A percentile compares a stretch with the other conserved stretches of the same genome.
Evolutionary conservation across 257 asterid species (phyloP).

Genomic region (Rhazya stricta): DNA sequence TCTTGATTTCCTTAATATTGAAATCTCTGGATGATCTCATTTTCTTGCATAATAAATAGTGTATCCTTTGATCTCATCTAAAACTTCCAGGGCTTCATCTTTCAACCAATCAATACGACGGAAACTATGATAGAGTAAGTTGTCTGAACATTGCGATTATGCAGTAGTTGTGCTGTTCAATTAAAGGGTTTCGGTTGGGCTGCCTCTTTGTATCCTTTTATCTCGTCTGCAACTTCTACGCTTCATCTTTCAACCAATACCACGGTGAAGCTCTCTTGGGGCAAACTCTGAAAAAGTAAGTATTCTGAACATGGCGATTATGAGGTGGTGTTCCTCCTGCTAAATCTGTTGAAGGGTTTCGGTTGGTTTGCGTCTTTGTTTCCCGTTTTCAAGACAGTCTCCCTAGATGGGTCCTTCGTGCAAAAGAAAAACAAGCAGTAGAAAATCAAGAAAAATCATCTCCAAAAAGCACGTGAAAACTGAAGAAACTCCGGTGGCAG

Average conservation of each 20-base stretch:
- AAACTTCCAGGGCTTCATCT: too few species aligned
- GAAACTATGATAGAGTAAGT: too few species aligned
- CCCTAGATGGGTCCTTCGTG: conserved; percentile 49
- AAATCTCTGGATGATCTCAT: neutral
- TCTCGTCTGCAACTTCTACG: neutral
- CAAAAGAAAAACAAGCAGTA: conserved; percentile 28
- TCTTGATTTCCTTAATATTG: neutral
- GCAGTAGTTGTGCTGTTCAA: too few species aligned
- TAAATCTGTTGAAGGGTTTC: neutral
- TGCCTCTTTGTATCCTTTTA: neutral
- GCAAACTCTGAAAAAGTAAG: conserved; percentile 2
- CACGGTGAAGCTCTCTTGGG: neutral
- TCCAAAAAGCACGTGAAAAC: conserved; percentile 19
- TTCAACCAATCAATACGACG: too few species aligned
- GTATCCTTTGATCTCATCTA: neutral
- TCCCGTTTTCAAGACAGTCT: neutral
- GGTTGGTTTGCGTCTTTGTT: neutral
- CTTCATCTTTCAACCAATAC: too few species aligned
- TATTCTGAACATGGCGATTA: conserved; percentile 20
- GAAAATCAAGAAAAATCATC: conserved; percentile 22
- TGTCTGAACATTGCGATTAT: too few species aligned
- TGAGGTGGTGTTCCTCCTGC: conserved; percentile 6
- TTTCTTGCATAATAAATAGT: neutral
- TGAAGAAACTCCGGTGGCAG: conserved; percentile 14
- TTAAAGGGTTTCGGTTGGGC: too few species aligned